Percentiles rank a stretch among this genome's conserved stretches.
These are phyloP conservation scores for Lasiodiplodia sp. DNA, from an alignment of 2,329 filamentous ascomycete species.

Conservation along the genomic window DNA sequence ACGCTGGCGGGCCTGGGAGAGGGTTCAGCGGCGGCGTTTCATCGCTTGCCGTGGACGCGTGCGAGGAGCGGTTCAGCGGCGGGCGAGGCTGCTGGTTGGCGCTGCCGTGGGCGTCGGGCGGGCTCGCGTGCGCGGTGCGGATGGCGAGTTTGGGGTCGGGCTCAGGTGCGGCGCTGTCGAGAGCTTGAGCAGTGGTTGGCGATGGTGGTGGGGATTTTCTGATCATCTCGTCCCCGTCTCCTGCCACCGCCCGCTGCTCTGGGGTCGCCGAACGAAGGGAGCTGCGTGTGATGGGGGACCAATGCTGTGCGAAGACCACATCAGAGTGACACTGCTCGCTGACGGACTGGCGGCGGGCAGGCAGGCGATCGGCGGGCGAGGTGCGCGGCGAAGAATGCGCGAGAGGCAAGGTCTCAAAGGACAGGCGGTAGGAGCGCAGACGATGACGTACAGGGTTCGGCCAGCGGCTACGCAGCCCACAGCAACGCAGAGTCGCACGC, in stretches of 20 bases:
- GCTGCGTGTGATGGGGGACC: conserved; percentile 26
- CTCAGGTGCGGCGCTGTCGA: conserved; percentile 31
- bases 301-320: conserved; percentile 31
- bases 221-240: conserved; percentile 32
- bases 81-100: conserved; percentile 39
- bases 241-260: conserved; percentile 28
- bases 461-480: conserved; percentile 10
- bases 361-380: conserved; percentile 15
- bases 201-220: conserved; percentile 29
- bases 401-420: conserved; percentile 28
- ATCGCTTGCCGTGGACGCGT: conserved; percentile 31
- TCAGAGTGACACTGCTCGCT: conserved; percentile 26
- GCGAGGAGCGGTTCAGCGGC: conserved; percentile 40
- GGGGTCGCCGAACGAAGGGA: conserved; percentile 29
- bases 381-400: conserved; percentile 30
- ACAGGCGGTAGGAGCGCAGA: conserved; percentile 3
- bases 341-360: conserved; percentile 20
- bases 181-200: conserved; percentile 32
- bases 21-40: conserved; percentile 29
- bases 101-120: conserved; percentile 28
- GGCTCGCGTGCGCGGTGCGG: background rate
- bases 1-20: conserved; percentile 9
- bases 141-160: conserved; percentile 23
- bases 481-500: conserved; percentile 3
- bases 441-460: conserved; percentile 28